Evolutionary conservation across 352 stramenopile genomes (phyloP).

Genomic region (Phytophthora pini): DNA sequence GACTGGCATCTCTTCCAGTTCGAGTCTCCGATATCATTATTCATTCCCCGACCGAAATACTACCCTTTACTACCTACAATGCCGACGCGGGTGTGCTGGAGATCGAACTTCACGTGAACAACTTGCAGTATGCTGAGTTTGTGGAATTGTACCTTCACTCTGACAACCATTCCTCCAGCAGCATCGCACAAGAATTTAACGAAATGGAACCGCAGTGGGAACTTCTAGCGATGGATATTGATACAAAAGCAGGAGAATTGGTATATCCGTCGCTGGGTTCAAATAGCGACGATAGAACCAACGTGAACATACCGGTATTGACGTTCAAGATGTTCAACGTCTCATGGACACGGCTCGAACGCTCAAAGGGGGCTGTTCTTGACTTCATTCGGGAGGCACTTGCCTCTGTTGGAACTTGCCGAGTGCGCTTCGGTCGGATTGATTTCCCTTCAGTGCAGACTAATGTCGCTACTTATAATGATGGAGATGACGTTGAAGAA

Average conservation of each 20-base stretch:
- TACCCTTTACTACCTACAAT: slow-evolving; percentile 16
- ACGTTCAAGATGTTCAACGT: slow-evolving; percentile 18
- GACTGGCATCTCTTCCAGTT: slow-evolving; percentile 9
- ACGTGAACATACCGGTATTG: background rate
- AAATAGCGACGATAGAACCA: background rate
- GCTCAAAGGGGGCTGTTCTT: slow-evolving; percentile 24
- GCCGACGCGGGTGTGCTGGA: slow-evolving; percentile 18
- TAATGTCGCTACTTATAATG: slow-evolving; percentile 11
- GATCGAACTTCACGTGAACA: slow-evolving; percentile 28
- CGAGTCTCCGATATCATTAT: slow-evolving; percentile 26
- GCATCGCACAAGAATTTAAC: slow-evolving; percentile 7
- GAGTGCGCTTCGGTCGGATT: slow-evolving; percentile 18
- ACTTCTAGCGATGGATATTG: slow-evolving; percentile 25
- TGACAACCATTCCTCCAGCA: background rate
- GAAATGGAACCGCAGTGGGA: slow-evolving; percentile 18
- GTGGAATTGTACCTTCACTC: slow-evolving; percentile 8
- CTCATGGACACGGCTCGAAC: slow-evolving; percentile 18
- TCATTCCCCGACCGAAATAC: slow-evolving; percentile 6
- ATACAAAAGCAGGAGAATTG: slow-evolving; percentile 6
- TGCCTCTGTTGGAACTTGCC: background rate
- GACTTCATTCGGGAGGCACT: slow-evolving; percentile 11
- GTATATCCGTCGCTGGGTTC: slow-evolving; percentile 4
- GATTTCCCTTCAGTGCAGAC: slow-evolving; percentile 3
- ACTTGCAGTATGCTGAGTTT: slow-evolving; percentile 1
- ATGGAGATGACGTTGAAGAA: slow-evolving; percentile 1